These are phyloP conservation scores for Penicillium coffeae DNA, from an alignment of 495 filamentous ascomycete genomes.

Conservation along the genomic window DNA sequence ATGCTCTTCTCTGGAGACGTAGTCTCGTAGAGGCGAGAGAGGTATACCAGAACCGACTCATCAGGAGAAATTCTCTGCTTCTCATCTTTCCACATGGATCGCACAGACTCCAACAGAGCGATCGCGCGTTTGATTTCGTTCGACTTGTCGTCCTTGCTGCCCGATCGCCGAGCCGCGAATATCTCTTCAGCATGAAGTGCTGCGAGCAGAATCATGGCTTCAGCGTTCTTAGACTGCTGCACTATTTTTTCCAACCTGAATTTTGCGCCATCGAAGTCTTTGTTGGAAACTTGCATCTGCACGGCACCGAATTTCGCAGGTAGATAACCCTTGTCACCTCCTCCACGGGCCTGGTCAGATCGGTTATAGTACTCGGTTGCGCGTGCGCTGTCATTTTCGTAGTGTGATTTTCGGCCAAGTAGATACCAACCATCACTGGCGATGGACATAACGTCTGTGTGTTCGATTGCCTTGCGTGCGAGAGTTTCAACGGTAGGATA, in stretches of 20 bases:
- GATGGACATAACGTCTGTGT: slow-evolving; percentile 91
- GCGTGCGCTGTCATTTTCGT: slow-evolving; percentile 57
- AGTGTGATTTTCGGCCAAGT: slow-evolving; percentile 84
- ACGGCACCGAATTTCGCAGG: slow-evolving; percentile 91
- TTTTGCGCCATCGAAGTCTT: slow-evolving; percentile 86
- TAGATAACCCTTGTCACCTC: slow-evolving; percentile 78
- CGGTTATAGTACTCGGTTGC: slow-evolving; percentile 80
- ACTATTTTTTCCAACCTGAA: slow-evolving; percentile 91
- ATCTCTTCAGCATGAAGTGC: slow-evolving; percentile 92
- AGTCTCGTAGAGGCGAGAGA: slow-evolving; percentile 83
- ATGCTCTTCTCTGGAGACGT: slow-evolving; percentile 85
- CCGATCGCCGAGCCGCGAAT: slow-evolving; percentile 67
- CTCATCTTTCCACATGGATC: slow-evolving; percentile 86
- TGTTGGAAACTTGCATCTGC: slow-evolving; percentile 78
- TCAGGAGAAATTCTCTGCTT: slow-evolving; percentile 78
- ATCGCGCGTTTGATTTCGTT: slow-evolving; percentile 80
- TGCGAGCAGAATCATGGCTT: slow-evolving; percentile 85
- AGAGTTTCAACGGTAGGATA: slow-evolving; percentile 77
- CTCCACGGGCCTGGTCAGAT: slow-evolving; percentile 85
- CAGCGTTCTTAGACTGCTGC: slow-evolving; percentile 76
- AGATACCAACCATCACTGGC: slow-evolving; percentile 97
- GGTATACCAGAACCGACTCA: slow-evolving; percentile 83
- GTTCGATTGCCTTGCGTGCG: slow-evolving; percentile 88
- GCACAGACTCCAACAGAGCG: slow-evolving; percentile 72
- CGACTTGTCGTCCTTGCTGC: slow-evolving; percentile 81